Conservation (phyloP, 2,329 filamentous ascomycete genomes). For the Colletotrichum simmondsii region DNA sequence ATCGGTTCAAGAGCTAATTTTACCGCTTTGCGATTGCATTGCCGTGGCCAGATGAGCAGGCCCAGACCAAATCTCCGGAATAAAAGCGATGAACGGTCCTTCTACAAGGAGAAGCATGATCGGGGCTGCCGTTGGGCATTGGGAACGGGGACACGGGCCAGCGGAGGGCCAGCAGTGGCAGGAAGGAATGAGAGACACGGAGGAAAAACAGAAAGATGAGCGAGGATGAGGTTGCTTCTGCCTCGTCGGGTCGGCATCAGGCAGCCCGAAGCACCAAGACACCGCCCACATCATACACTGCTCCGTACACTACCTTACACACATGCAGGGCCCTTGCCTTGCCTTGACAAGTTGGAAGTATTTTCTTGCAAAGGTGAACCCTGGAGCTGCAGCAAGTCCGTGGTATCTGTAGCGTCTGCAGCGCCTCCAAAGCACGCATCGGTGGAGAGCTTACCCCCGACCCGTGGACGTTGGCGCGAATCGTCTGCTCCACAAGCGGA, state of each 20-base stretch:
- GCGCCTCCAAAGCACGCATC: constrained; percentile 18
- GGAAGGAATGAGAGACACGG: neutral
- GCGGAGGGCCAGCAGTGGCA: neutral
- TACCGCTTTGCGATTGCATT: constrained; percentile 21
- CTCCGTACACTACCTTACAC: too few relatives aligned
- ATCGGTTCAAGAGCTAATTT: constrained; percentile 1
- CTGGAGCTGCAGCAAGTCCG: constrained; percentile 19
- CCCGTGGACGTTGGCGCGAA: constrained; percentile 25
- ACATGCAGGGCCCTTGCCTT: constrained; percentile 29
- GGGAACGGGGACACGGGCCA: constrained; percentile 14
- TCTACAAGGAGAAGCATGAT: constrained; percentile 29
- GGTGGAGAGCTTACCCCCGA: constrained; percentile 23
- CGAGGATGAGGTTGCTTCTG: constrained; percentile 21
- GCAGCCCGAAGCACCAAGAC: constrained; percentile 17
- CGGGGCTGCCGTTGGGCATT: constrained; percentile 19
- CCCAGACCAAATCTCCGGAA: constrained; percentile 27
- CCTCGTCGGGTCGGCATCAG: constrained; percentile 17
- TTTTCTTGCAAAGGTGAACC: constrained; percentile 18
- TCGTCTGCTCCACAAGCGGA: constrained; percentile 30
- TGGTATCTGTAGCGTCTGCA: constrained; percentile 20
- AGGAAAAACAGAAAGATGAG: neutral
- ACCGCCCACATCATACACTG: neutral
- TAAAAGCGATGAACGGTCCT: constrained; percentile 27
- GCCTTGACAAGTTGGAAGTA: constrained; percentile 7
- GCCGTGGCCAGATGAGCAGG: constrained; percentile 4